Percentiles rank a stretch among this genome's conserved stretches.
Conservation (phyloP, 1,139 yeast genomes). For the Taphrina confusa region DNA sequence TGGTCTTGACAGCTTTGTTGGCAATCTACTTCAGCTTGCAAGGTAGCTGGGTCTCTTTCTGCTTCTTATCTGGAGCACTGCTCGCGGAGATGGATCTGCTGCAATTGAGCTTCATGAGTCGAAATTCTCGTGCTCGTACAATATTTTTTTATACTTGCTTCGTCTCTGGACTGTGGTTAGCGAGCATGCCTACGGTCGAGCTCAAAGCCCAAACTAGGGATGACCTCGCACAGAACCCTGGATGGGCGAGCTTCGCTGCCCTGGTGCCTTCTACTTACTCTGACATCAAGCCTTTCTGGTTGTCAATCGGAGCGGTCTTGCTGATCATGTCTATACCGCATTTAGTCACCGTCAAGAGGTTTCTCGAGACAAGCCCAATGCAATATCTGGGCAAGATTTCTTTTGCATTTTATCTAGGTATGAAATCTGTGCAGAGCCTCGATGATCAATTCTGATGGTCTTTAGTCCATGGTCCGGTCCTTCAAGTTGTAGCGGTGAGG, state of each 20-base stretch:
- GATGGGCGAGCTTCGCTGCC: constrained; percentile 18
- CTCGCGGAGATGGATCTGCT: constrained; percentile 27
- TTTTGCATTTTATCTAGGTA: constrained; percentile 20
- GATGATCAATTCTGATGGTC: background rate
- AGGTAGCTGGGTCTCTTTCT: constrained; percentile 21
- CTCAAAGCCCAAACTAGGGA: constrained; percentile 6
- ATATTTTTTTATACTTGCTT: background rate
- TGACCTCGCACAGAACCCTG: constrained; percentile 8
- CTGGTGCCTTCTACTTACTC: constrained; percentile 8
- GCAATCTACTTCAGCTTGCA: constrained; percentile 5
- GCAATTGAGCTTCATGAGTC: background rate
- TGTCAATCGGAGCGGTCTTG: constrained; percentile 15
- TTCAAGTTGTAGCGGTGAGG: constrained; percentile 12
- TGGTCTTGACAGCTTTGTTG: background rate
- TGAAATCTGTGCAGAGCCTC: background rate
- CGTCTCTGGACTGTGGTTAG: constrained; percentile 11
- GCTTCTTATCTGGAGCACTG: constrained; percentile 16
- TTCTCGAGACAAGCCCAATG: constrained; percentile 6
- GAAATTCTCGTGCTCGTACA: background rate
- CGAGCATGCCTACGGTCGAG: constrained; percentile 17
- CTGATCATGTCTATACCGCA: constrained; percentile 1
- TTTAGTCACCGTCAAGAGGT: background rate
- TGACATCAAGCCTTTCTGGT: constrained; percentile 29
- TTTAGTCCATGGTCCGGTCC: constrained; percentile 25
- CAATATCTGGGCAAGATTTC: constrained; percentile 27